Evolutionary conservation across 2,329 filamentous ascomycete species (phyloP).

Genomic region (Fusarium heterosporum): DNA sequence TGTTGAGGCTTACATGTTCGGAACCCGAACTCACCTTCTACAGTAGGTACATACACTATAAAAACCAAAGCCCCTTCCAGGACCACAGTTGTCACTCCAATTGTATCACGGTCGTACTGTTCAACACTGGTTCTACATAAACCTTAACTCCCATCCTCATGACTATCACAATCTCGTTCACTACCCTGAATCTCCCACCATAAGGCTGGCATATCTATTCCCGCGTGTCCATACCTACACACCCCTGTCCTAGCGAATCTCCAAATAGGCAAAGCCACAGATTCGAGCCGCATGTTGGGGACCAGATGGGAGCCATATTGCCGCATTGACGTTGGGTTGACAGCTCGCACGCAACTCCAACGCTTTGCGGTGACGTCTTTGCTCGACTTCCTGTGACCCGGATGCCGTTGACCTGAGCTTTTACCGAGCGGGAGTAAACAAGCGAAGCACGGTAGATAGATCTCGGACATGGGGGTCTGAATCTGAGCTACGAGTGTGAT

Average conservation of each 20-base stretch:
- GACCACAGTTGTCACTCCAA: background rate
- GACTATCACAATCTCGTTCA: conserved; percentile 5
- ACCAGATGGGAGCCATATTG: conserved; percentile 34
- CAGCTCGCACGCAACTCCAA: conserved; percentile 21
- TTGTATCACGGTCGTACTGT: background rate
- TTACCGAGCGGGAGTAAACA: conserved; percentile 32
- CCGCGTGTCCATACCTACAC: conserved; percentile 11
- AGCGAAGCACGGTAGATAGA: conserved; percentile 5
- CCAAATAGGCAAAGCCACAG: conserved; percentile 36
- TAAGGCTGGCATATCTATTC: conserved; percentile 19
- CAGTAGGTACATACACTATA: background rate
- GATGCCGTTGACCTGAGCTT: conserved; percentile 5
- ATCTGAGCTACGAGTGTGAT: background rate
- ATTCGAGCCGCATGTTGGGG: conserved; percentile 42
- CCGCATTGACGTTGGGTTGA: conserved; percentile 30
- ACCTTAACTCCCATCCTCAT: background rate
- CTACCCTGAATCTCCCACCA: background rate
- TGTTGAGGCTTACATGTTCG: conserved; percentile 22
- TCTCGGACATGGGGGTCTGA: background rate
- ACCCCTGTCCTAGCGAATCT: conserved; percentile 24
- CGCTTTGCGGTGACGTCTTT: conserved; percentile 30
- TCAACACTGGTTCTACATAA: background rate
- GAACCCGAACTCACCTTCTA: conserved; percentile 30
- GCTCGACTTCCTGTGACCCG: conserved; percentile 27
- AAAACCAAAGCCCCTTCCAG: conserved; percentile 1